phyloP scores from a whole-genome alignment of 352 stramenopile genomes.

The Phytopythium helicoides region DNA sequence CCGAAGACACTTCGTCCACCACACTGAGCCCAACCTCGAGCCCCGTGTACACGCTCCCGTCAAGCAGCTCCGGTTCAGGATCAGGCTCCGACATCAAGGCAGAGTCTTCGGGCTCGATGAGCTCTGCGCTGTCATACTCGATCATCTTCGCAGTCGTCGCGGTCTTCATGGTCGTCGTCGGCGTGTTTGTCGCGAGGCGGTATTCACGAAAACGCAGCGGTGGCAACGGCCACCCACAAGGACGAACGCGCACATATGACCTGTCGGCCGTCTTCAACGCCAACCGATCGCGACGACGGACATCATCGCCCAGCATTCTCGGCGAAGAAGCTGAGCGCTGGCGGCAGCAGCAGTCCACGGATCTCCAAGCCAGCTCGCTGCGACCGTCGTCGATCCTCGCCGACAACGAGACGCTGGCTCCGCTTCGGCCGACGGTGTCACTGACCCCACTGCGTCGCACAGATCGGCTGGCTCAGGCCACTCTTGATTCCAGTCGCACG shows the following conservation, averaged over 20 bases:
- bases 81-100: conserved; percentile 9
- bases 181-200: conserved; percentile 18
- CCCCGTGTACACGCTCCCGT: conserved; percentile 18
- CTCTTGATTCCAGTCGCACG: conserved; percentile 14
- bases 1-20: conserved; percentile 14
- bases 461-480: conserved; percentile 10
- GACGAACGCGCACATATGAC: conserved; percentile 5
- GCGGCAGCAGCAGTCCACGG: conserved; percentile 20
- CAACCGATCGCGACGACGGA: not conserved
- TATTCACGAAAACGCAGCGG: not conserved
- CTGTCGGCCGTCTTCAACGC: conserved; percentile 6
- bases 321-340: conserved; percentile 25
- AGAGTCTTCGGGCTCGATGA: conserved; percentile 15
- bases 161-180: conserved; percentile 14
- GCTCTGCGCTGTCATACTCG: conserved; percentile 15
- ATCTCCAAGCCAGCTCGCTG: conserved; percentile 12
- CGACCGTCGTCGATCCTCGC: conserved; percentile 37
- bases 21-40: conserved; percentile 9
- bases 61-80: conserved; percentile 11
- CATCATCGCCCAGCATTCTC: conserved; percentile 16
- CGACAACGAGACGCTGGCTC: conserved; percentile 28
- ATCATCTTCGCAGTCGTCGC: conserved; percentile 21
- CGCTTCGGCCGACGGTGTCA: not conserved
- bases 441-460: conserved; percentile 13
- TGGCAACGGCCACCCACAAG: not conserved